Percentiles rank a stretch among this genome's conserved stretches.
These are phyloP conservation scores for Barnettozyma salicaria DNA, from an alignment of 805 yeast genomes.

Conservation along the genomic window DNA sequence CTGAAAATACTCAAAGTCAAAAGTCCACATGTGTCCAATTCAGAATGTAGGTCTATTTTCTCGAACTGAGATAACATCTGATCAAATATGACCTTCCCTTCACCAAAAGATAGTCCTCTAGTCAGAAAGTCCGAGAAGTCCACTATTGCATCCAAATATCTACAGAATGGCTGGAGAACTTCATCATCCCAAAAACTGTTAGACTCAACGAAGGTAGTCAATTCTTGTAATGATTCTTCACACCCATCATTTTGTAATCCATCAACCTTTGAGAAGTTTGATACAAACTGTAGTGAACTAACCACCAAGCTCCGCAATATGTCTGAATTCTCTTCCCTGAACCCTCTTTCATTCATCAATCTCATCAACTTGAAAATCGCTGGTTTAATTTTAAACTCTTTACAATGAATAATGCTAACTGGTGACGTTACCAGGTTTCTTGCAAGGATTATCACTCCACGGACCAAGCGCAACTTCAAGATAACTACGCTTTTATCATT, in stretches of 20 bases:
- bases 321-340: too few relatives aligned
- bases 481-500: conserved; percentile 7
- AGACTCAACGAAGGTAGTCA: conserved; percentile 7
- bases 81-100: conserved; percentile 14
- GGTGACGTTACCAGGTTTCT: conserved; percentile 39
- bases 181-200: conserved; percentile 6
- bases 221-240: conserved; percentile 7
- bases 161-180: conserved; percentile 9
- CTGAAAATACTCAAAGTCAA: conserved; percentile 26
- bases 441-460: conserved; percentile 44
- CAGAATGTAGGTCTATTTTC: conserved; percentile 10
- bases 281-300: too few relatives aligned
- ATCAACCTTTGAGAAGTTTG: conserved; percentile 12
- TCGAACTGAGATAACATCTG: conserved; percentile 17
- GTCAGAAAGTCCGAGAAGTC: conserved; percentile 15
- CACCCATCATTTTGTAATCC: conserved; percentile 9
- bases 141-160: conserved; percentile 14
- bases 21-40: conserved; percentile 18
- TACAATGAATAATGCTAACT: conserved; percentile 24
- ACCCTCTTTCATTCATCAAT: not conserved
- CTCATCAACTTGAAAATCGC: conserved; percentile 2
- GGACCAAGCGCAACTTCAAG: conserved; percentile 30
- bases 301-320: too few relatives aligned
- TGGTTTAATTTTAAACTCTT: conserved; percentile 10
- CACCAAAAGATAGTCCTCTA: conserved; percentile 18